phyloP scores from a whole-genome alignment of 192 early-diverging fungal genomes.

The Coemansia asiatica region DNA sequence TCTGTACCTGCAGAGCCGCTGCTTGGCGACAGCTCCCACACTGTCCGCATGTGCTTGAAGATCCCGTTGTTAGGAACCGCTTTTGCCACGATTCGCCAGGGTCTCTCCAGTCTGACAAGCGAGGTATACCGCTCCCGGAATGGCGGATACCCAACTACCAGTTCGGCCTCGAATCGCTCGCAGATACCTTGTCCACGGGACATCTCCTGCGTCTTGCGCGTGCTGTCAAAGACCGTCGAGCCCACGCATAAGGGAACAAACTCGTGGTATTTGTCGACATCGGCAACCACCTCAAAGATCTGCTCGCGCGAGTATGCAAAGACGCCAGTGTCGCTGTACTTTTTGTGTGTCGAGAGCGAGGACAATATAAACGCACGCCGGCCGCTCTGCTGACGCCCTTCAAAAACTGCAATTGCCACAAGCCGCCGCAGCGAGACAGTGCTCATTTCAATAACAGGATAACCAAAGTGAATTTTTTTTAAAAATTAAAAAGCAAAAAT shows the following conservation, averaged over 20 bases:
- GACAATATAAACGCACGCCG: slow-evolving; percentile 22
- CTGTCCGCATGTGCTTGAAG: slow-evolving; percentile 40
- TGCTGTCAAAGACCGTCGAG: slow-evolving; percentile 54
- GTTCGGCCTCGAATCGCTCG: slow-evolving; percentile 62
- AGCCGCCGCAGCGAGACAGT: too few species aligned
- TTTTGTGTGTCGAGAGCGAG: slow-evolving; percentile 6
- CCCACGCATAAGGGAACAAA: slow-evolving; percentile 83
- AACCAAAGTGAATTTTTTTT: too few species aligned
- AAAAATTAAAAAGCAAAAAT: too few species aligned
- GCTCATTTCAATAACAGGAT: too few species aligned
- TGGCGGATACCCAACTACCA: slow-evolving; percentile 77
- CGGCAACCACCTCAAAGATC: slow-evolving; percentile 78
- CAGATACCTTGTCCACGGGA: too few species aligned
- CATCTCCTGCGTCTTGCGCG: slow-evolving; percentile 6
- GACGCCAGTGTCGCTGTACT: slow-evolving; percentile 59
- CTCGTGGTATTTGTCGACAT: slow-evolving; percentile 74
- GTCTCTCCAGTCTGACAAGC: slow-evolving; percentile 65
- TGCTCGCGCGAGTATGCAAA: slow-evolving; percentile 62
- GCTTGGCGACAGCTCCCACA: slow-evolving; percentile 44
- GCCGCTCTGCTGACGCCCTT: too few species aligned
- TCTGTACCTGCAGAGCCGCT: background rate
- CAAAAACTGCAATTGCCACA: too few species aligned
- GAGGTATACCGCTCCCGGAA: slow-evolving; percentile 80
- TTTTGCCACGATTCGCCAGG: slow-evolving; percentile 61
- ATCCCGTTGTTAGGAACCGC: slow-evolving; percentile 40